Percentiles rank a stretch among this genome's conserved stretches.
Evolutionary conservation across 164 flowering plant species (phyloP).

Genomic region (Umbilicus rupestris): DNA sequence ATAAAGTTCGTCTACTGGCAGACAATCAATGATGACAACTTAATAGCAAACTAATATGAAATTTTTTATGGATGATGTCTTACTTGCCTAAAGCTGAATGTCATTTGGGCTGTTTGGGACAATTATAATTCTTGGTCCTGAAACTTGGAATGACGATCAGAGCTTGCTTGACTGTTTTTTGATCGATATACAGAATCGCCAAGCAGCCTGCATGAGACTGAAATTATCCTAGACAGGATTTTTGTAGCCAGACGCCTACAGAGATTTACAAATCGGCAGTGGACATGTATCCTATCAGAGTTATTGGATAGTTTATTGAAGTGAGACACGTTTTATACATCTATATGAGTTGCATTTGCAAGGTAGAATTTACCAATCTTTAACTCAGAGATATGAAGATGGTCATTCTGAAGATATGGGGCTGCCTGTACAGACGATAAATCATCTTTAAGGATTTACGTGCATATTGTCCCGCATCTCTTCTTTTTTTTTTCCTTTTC

Average conservation of each 20-base stretch:
- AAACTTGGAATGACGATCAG: too few relatives aligned
- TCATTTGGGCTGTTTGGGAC: neutral
- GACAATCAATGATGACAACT: constrained; percentile 18
- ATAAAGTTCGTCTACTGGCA: constrained; percentile 43
- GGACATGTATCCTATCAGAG: too few relatives aligned
- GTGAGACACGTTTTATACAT: too few relatives aligned
- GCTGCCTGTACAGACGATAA: neutral
- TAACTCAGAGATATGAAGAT: too few relatives aligned
- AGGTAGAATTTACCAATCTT: too few relatives aligned
- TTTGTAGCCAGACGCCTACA: neutral
- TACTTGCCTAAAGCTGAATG: neutral
- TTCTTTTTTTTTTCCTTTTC: neutral
- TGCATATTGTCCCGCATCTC: neutral
- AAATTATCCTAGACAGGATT: neutral
- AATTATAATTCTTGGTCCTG: too few relatives aligned
- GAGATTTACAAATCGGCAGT: neutral
- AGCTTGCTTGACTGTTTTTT: too few relatives aligned
- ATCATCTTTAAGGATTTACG: neutral
- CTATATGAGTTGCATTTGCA: too few relatives aligned
- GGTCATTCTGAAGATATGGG: too few relatives aligned
- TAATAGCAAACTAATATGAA: neutral
- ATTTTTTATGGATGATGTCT: neutral
- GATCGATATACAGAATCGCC: neutral
- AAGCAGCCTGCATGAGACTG: neutral
- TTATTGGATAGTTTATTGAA: too few relatives aligned